Conservation (phyloP, 2,329 filamentous ascomycete genomes). For the Microsporum audouinii region DNA sequence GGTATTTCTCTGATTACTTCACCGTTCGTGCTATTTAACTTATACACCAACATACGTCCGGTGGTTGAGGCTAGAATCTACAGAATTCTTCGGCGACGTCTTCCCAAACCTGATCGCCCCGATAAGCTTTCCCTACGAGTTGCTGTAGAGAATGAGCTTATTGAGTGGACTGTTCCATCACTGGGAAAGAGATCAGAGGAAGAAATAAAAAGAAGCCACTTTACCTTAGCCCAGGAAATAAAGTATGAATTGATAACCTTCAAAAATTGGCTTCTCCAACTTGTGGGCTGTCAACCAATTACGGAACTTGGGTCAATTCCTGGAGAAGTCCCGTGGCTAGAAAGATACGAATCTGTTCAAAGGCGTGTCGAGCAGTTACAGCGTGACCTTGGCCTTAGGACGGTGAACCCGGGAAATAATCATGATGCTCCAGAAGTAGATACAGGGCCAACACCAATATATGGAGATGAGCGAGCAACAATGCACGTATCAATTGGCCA, state of each 20-base stretch:
- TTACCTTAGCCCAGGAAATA: slow-evolving; percentile 29
- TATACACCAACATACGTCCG: slow-evolving; percentile 29
- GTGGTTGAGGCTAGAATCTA: slow-evolving; percentile 32
- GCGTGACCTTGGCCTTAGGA: slow-evolving; percentile 1
- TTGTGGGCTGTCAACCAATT: slow-evolving; percentile 19
- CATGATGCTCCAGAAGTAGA: not conserved
- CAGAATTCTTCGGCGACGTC: slow-evolving; percentile 28
- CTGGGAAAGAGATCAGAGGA: slow-evolving; percentile 32
- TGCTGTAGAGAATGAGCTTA: slow-evolving; percentile 33
- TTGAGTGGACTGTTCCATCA: slow-evolving; percentile 34
- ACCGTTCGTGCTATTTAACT: slow-evolving; percentile 27
- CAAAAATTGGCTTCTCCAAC: slow-evolving; percentile 23
- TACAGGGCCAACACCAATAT: not conserved
- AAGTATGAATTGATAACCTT: slow-evolving; percentile 26
- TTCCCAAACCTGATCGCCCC: slow-evolving; percentile 32
- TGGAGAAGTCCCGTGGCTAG: slow-evolving; percentile 14
- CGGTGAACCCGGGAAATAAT: not conserved
- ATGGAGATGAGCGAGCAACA: not conserved
- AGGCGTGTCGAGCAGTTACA: slow-evolving; percentile 23
- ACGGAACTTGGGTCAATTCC: slow-evolving; percentile 14
- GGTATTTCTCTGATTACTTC: slow-evolving; percentile 22
- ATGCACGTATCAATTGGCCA: slow-evolving; percentile 1
- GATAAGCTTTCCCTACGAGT: slow-evolving; percentile 34
- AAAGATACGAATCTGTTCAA: slow-evolving; percentile 22
- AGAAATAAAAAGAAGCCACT: slow-evolving; percentile 27